Evolutionary conservation across 2,329 filamentous ascomycete species (phyloP).

Genomic region (Penicillium psychrosexuale): DNA sequence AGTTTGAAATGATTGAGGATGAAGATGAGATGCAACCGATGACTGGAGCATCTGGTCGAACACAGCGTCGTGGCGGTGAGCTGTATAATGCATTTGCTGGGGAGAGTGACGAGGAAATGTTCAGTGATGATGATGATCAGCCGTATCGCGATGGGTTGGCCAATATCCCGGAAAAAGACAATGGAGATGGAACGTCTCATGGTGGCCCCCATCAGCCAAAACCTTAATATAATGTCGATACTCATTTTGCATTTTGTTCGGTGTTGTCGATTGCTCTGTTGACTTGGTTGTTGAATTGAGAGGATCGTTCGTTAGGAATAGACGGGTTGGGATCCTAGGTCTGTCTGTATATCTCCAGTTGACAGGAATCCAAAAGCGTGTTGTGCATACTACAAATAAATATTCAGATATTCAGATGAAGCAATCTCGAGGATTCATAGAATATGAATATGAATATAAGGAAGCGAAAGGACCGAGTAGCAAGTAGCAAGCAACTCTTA

Average conservation of each 20-base stretch:
- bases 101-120: conserved; percentile 73
- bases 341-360: conserved; percentile 14
- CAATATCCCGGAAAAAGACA: conserved; percentile 22
- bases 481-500: too few relatives aligned
- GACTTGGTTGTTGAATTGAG: background rate
- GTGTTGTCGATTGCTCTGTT: conserved; percentile 17
- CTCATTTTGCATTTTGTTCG: conserved; percentile 16
- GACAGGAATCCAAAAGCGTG: conserved; percentile 4
- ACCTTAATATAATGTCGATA: conserved; percentile 12
- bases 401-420: background rate
- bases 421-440: background rate
- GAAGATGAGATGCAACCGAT: conserved; percentile 57
- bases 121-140: conserved; percentile 44
- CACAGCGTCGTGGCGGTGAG: conserved; percentile 69
- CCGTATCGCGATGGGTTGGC: conserved; percentile 33
- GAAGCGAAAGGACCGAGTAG: too few relatives aligned
- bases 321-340: conserved; percentile 8
- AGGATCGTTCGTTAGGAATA: conserved; percentile 1
- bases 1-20: conserved; percentile 88
- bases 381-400: conserved; percentile 5
- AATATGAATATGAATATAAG: background rate
- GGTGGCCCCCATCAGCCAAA: conserved; percentile 15
- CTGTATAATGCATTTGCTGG: conserved; percentile 97
- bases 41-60: conserved; percentile 50
- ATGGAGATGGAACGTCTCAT: conserved; percentile 14